phyloP scores from a whole-genome alignment of 306 rosid species.

The Pyrus betulifolia region DNA sequence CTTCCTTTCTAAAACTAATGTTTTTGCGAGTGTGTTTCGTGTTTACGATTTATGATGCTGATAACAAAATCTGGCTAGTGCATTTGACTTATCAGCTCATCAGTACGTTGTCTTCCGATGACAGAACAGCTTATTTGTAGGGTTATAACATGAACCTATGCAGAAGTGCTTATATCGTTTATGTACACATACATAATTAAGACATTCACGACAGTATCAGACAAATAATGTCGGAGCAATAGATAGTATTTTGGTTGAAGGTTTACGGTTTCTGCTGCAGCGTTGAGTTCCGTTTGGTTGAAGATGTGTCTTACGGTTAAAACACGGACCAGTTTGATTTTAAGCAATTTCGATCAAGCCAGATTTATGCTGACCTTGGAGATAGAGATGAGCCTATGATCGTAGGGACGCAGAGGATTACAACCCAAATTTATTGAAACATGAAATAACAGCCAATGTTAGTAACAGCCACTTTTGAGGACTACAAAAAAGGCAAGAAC shows the following conservation, averaged over 20 bases:
- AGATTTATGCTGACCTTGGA: not conserved
- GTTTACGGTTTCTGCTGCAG: not conserved
- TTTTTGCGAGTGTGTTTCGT: not conserved
- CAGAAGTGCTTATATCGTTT: not conserved
- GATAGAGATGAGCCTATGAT: not conserved
- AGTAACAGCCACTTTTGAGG: not conserved
- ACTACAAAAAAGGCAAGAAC: constrained; percentile 43
- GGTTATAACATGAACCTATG: not conserved
- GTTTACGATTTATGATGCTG: not conserved
- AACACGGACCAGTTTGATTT: not conserved
- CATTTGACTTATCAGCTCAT: not conserved
- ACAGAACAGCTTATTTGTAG: not conserved
- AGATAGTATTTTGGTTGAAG: not conserved
- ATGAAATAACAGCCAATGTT: not conserved
- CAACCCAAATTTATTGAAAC: not conserved
- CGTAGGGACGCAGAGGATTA: not conserved
- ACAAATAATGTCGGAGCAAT: not conserved
- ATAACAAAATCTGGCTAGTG: not conserved
- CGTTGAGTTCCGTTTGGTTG: not conserved
- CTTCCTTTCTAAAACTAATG: not conserved
- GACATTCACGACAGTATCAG: not conserved
- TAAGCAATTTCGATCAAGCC: no score
- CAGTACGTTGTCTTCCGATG: not conserved
- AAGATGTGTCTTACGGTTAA: not conserved
- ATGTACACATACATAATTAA: not conserved